A percentile compares a stretch with the other conserved stretches of the same genome.
These are phyloP conservation scores for Scedosporium minutisporum DNA, from an alignment of 2,329 filamentous ascomycete species.

Conservation along the genomic window DNA sequence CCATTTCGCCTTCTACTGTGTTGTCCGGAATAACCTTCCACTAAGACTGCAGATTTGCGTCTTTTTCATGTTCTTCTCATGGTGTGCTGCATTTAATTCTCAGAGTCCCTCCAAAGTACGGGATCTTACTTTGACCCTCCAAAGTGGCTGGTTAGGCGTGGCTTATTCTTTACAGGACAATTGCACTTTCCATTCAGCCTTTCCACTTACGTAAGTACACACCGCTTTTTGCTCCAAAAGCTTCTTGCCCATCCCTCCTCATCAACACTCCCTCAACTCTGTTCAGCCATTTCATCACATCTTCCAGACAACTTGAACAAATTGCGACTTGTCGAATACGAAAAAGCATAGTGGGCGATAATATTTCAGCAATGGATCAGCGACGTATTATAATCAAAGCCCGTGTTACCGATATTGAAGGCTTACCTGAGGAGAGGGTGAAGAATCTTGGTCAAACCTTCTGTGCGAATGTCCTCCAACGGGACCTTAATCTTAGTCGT, in stretches of 20 bases:
- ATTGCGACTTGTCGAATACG: not conserved
- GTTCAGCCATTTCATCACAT: not conserved
- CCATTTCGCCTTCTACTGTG: not conserved
- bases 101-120: not conserved
- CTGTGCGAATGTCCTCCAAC: not conserved
- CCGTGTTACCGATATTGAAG: not conserved
- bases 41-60: not conserved
- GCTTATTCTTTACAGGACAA: not conserved
- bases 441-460: not conserved
- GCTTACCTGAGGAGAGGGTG: not conserved
- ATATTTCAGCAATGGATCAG: not conserved
- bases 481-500: not conserved
- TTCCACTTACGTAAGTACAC: not conserved
- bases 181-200: not conserved
- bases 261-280: not conserved
- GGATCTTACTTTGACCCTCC: not conserved
- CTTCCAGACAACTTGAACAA: not conserved
- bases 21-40: not conserved
- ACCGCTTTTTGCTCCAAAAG: not conserved
- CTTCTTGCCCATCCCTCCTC: not conserved
- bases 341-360: not conserved
- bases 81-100: too few relatives aligned
- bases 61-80: too few relatives aligned
- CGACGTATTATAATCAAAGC: not conserved
- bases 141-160: not conserved